These are phyloP conservation scores for Isatis lusitanica DNA, from an alignment of 441 rosid genomes.

Conservation along the genomic window DNA sequence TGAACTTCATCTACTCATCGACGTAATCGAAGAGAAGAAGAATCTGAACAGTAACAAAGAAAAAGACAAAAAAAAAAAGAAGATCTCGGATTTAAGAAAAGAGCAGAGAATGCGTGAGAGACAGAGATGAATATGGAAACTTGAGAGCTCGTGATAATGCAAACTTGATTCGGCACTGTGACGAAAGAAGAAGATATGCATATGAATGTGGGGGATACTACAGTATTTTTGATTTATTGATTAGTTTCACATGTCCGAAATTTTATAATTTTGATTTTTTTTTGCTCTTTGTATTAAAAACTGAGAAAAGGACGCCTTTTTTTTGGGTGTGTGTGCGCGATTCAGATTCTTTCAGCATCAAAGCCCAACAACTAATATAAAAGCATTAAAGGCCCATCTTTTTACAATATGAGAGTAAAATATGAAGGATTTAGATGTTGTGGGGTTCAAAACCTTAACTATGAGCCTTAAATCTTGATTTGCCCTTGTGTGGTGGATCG, in stretches of 20 bases:
- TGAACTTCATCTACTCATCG: slow-evolving; percentile 41
- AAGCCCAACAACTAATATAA: slow-evolving; percentile 16
- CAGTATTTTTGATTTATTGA: neutral
- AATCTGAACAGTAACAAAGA: neutral
- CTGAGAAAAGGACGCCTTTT: neutral
- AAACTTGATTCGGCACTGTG: slow-evolving; percentile 8
- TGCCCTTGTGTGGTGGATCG: neutral
- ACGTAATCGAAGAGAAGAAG: neutral
- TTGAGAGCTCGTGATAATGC: slow-evolving; percentile 27
- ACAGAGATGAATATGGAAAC: neutral
- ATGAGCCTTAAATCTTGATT: neutral
- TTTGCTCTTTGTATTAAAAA: neutral
- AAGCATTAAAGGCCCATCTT: slow-evolving; percentile 10
- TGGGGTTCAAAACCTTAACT: neutral
- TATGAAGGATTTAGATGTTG: neutral
- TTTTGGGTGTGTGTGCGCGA: neutral
- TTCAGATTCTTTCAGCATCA: neutral
- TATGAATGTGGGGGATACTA: neutral
- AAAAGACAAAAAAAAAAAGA: neutral
- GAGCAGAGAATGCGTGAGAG: neutral
- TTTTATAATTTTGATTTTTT: neutral
- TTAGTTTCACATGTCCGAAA: slow-evolving; percentile 3
- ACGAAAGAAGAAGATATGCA: neutral
- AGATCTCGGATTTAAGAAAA: neutral
- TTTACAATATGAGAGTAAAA: no score